These are phyloP conservation scores for Gaertneriomyces semiglobifer DNA, from an alignment of 192 early-diverging fungal genomes.

Conservation along the genomic window DNA sequence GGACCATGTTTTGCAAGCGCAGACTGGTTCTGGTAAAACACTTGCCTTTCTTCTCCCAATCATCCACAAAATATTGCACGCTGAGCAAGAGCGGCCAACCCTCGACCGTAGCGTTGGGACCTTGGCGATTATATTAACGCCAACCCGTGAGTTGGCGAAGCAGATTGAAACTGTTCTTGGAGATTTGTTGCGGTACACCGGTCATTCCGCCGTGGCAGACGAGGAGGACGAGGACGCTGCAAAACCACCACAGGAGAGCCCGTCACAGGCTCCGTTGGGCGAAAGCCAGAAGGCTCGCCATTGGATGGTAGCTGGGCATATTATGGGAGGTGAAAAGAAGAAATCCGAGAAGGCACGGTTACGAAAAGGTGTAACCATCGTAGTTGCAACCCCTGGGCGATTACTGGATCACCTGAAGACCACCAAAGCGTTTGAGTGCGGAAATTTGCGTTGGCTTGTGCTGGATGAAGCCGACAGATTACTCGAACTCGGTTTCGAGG, in stretches of 20 bases:
- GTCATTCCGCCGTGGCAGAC: slow-evolving; percentile 71
- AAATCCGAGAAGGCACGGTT: slow-evolving; percentile 85
- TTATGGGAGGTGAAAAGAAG: slow-evolving; percentile 86
- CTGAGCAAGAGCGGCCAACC: slow-evolving; percentile 41
- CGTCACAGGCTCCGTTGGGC: slow-evolving; percentile 51
- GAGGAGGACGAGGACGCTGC: slow-evolving; percentile 78
- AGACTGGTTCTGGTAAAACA: slow-evolving; percentile 98
- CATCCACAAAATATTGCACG: slow-evolving; percentile 75
- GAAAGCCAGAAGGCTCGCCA: slow-evolving; percentile 64
- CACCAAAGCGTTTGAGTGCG: slow-evolving; percentile 68
- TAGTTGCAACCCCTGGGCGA: slow-evolving; percentile 95
- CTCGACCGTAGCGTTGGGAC: slow-evolving; percentile 70
- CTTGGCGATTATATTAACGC: slow-evolving; percentile 87
- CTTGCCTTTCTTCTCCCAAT: slow-evolving; percentile 92
- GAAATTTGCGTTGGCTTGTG: slow-evolving; percentile 90
- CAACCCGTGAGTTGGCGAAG: slow-evolving; percentile 96
- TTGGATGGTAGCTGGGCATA: slow-evolving; percentile 76
- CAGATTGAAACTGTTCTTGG: slow-evolving; percentile 83
- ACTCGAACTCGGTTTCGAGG: slow-evolving; percentile 86
- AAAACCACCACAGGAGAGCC: slow-evolving; percentile 62
- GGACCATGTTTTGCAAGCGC: slow-evolving; percentile 89
- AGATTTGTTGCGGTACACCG: slow-evolving; percentile 72
- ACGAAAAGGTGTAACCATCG: slow-evolving; percentile 79
- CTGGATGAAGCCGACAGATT: slow-evolving; percentile 97
- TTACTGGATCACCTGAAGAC: slow-evolving; percentile 93